These are phyloP conservation scores for Rhododendron henanense DNA, from an alignment of 148 eudicot species.

Conservation along the genomic window DNA sequence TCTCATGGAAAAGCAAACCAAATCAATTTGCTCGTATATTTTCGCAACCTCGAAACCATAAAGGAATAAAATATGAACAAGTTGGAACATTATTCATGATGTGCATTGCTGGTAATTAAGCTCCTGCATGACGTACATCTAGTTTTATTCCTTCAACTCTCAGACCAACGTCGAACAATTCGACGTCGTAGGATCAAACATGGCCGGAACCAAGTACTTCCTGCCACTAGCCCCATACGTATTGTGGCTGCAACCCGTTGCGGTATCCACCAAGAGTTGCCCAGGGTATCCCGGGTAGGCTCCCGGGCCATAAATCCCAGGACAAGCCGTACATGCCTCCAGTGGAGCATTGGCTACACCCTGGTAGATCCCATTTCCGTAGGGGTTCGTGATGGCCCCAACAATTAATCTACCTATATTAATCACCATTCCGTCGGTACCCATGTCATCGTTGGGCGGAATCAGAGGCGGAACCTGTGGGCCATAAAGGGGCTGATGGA, in stretches of 20 bases:
- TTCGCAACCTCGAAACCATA: not conserved
- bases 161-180: slow-evolving; percentile 31
- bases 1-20: not conserved
- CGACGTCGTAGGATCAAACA: slow-evolving; percentile 32
- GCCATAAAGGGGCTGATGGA: slow-evolving; percentile 51
- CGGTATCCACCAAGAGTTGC: slow-evolving; percentile 27
- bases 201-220: slow-evolving; percentile 38
- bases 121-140: not conserved
- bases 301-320: slow-evolving; percentile 38
- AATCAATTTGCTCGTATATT: not conserved
- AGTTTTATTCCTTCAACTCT: not conserved
- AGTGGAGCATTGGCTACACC: slow-evolving; percentile 45
- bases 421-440: slow-evolving; percentile 41
- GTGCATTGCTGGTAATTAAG: not conserved
- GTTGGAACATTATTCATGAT: not conserved
- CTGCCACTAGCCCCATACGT: slow-evolving; percentile 32
- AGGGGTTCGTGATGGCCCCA: slow-evolving; percentile 48
- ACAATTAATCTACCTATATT: slow-evolving; percentile 38
- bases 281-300: slow-evolving; percentile 56
- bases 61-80: not conserved
- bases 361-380: slow-evolving; percentile 40
- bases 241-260: slow-evolving; percentile 36
- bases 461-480: slow-evolving; percentile 37
- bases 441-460: slow-evolving; percentile 42
- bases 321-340: slow-evolving; percentile 38